phyloP scores from a whole-genome alignment of 129 eudicot genomes.

The Lactuca sativa region DNA sequence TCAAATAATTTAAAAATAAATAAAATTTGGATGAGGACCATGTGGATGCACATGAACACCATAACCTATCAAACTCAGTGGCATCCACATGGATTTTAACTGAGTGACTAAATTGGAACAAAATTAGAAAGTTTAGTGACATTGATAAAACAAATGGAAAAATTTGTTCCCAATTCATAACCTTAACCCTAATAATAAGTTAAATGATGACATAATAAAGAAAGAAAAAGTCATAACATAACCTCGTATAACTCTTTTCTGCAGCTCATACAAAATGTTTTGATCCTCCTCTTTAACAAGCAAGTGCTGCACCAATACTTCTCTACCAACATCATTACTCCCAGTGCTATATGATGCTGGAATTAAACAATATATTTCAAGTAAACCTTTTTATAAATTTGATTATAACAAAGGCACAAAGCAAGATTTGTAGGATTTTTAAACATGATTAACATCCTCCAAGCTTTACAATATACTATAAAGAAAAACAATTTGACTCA shows the following conservation, averaged over 20 bases:
- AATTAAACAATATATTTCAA: constrained; percentile 7
- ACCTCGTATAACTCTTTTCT: constrained; percentile 66
- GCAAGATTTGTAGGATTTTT: neutral
- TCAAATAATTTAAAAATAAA: too few relatives aligned
- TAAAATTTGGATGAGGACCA: too few relatives aligned
- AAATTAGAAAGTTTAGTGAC: neutral
- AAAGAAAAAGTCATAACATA: neutral
- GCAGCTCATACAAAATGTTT: constrained; percentile 59
- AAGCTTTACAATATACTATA: too few relatives aligned
- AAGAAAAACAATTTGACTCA: neutral
- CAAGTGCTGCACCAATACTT: constrained; percentile 77
- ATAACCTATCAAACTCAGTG: too few relatives aligned
- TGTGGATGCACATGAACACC: too few relatives aligned
- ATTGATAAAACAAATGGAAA: too few relatives aligned
- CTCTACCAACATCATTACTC: constrained; percentile 49
- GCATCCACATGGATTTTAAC: too few relatives aligned
- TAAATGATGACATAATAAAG: neutral
- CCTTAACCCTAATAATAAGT: neutral
- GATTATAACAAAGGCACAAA: constrained; percentile 10
- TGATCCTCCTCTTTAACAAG: constrained; percentile 68
- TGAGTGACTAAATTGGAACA: too few relatives aligned
- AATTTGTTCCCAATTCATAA: neutral
- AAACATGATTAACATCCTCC: too few relatives aligned
- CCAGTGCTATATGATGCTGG: constrained; percentile 57
- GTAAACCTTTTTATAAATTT: neutral